These are phyloP conservation scores for Penicillium cataractarum DNA, from an alignment of 495 filamentous ascomycete genomes.

Conservation along the genomic window DNA sequence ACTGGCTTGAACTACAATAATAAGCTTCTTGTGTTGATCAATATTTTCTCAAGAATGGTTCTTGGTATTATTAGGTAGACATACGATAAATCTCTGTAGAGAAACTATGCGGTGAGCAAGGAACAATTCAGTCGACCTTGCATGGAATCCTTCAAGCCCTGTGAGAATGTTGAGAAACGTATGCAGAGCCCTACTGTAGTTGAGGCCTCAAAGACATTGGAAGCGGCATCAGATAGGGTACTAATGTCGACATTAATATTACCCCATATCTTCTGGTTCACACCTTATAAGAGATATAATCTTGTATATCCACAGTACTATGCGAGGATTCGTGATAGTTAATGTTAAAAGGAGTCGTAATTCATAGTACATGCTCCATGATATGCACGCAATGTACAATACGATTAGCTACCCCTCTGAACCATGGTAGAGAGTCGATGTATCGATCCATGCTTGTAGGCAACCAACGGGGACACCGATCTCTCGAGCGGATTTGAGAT, in stretches of 20 bases:
- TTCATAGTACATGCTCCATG: no score
- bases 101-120: neutral
- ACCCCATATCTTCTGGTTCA: neutral
- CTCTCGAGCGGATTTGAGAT: conserved; percentile 10
- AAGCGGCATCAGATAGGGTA: neutral
- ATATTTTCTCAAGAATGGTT: no score
- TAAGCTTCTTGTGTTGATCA: no score
- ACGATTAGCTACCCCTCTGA: neutral
- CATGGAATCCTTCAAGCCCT: neutral
- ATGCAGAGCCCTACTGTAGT: neutral
- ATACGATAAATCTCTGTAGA: no score
- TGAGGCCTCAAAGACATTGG: no score
- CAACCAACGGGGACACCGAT: conserved; percentile 12
- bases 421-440: conserved; percentile 6
- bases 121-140: neutral
- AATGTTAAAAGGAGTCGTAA: no score
- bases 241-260: neutral
- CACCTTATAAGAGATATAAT: neutral
- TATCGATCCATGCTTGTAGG: neutral
- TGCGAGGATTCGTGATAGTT: no score
- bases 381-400: neutral
- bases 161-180: neutral
- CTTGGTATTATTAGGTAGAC: no score
- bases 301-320: neutral
- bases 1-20: neutral